Base-by-base conservation (phyloP, 2,329 filamentous ascomycete species). In the Sporothrix humicola region DNA sequence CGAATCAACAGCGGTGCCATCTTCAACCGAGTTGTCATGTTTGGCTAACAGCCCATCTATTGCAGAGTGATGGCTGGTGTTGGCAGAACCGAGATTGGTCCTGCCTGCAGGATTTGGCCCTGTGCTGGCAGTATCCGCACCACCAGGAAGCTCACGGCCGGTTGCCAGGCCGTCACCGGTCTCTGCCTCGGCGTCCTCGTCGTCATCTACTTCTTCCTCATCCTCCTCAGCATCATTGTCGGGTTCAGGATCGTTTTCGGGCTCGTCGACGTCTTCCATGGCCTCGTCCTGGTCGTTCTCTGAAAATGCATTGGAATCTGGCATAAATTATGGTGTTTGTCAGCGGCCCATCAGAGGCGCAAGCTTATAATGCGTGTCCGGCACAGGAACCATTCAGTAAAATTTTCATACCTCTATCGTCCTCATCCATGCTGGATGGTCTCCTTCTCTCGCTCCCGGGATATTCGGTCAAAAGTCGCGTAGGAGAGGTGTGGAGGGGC, bases 231-330 rank as follows among this genome's bases (percentile, higher is more conserved):
- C n/a, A 10, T 74, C 73, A 13, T 61, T 63, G 0, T 83, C 81
- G 0, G 80, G 80, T 1, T 83, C 81, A 12, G 50, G 63, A 6
- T 81, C 82, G 1, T 77, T 74, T 2, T 82, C 79, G 3, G 79
- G 74, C 4, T 82, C 82, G 13, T 82, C 80, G 10, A 80, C 81
- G 12, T 83, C 82, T 61, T 89, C 87, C 86, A 89, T 89, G 50
- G 87, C 82, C 78, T 90, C 87, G 77, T 90, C 88, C 73, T 84
- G 84, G 72, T 89, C 87, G 76, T 85, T 85, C 46, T 85, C 85
- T 26, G 84, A 85, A 77, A 83, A 84, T 48, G 79, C 83, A 76
- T 84, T 84, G 31, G 82, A 83, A 17, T 78, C 78, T 80, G 44
- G 9, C 8, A 26, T 9, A 44, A 23, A 46, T 37, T 7, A 10